Conservation (phyloP, 2,329 filamentous ascomycete genomes). For the Cladophialophora chaetospira region DNA sequence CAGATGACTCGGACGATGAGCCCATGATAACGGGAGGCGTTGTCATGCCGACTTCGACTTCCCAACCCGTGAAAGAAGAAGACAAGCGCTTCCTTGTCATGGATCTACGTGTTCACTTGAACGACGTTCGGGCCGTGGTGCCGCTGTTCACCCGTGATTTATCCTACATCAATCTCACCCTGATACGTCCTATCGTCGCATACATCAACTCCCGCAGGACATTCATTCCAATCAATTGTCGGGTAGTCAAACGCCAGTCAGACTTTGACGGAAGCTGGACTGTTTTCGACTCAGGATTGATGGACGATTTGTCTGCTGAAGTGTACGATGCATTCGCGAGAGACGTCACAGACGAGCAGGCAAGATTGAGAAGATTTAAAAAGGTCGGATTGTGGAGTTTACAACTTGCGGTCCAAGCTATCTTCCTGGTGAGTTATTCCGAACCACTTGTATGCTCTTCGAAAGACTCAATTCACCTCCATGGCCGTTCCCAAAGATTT, state of each 20-base stretch:
- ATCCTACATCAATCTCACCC: constrained; percentile 92
- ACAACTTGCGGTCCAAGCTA: constrained; percentile 85
- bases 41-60: background rate
- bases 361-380: constrained; percentile 80
- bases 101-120: constrained; percentile 92
- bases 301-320: constrained; percentile 91
- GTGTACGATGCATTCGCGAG: constrained; percentile 90
- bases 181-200: constrained; percentile 92
- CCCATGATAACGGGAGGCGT: constrained; percentile 24
- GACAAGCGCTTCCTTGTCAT: constrained; percentile 83
- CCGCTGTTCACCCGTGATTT: constrained; percentile 90
- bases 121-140: constrained; percentile 89
- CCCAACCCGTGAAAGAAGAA: constrained; percentile 44
- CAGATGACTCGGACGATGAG: background rate
- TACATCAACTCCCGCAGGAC: constrained; percentile 96
- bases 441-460: too few species aligned
- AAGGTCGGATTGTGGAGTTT: constrained; percentile 97
- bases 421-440: constrained; percentile 81
- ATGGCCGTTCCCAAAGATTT: background rate
- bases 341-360: constrained; percentile 87
- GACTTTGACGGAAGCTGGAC: constrained; percentile 98
- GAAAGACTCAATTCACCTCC: too few species aligned
- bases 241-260: constrained; percentile 81
- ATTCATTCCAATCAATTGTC: constrained; percentile 92
- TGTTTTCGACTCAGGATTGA: constrained; percentile 85